Evolutionary conservation across 257 asterid genomes (phyloP), one percentile per base, ranked within the genome.

Genomic region (Leonotis leonurus): DNA sequence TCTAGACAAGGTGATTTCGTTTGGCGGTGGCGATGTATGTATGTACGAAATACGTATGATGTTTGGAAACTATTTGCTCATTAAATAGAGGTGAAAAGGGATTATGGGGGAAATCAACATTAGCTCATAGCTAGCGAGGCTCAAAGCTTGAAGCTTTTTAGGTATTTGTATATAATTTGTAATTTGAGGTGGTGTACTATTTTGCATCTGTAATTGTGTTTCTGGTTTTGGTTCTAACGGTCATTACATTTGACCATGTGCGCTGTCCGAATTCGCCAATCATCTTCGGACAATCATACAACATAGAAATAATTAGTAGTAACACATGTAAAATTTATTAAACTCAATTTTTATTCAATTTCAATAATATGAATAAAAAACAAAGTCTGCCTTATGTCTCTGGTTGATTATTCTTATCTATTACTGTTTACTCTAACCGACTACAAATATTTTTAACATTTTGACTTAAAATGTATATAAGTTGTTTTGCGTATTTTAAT

Each of bases 1-100:
- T n/a, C n/a, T n/a, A n/a, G n/a, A n/a, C n/a, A n/a, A n/a, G n/a
- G n/a, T n/a, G n/a, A n/a, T n/a, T n/a, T n/a, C n/a, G 58, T 29
- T 13, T 48, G 81, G 67, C 73, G 82, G 80, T 73, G 78, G 32
- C 30, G 43, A 36, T 27, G 70, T 72, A 32, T 46, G 12, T 27
- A 30, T 60, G 54, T 68, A 56, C 13, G 52, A 60, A 59, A 30
- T 61, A 61, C 56, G 33, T 11, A 57, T 32, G 26, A 54, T 70
- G 69, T 49, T 69, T 44, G 59, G 64, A 56, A 65, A 60, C 33
- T 55, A 54, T 61, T 54, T 58, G 40, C 59, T 25, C 16, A 45
- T 32, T 62, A 62, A 27, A 49, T 22, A 32, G 44, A 2, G 55
- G 56, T 29, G 10, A 51, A 76, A 65, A 50, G 71, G 61, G 69